phyloP scores from a whole-genome alignment of 805 yeast genomes.

The Candida maesae region DNA sequence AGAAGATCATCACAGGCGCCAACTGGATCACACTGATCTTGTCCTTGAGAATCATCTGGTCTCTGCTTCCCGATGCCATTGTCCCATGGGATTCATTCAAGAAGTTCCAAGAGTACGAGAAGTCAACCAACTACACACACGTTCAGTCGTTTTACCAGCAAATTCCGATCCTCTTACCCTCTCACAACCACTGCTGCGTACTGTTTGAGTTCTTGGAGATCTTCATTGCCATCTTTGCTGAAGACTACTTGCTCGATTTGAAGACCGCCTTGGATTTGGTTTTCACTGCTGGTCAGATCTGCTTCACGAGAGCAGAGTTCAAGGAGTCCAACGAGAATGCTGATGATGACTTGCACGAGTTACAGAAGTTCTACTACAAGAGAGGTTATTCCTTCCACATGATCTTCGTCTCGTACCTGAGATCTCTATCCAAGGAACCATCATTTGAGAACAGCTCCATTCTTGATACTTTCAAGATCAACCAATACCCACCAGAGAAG shows the following conservation, averaged over 20 bases:
- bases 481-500: slow-evolving; percentile 32
- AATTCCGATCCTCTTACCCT: slow-evolving; percentile 32
- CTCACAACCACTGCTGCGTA: slow-evolving; percentile 33
- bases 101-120: slow-evolving; percentile 28
- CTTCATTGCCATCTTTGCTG: slow-evolving; percentile 29
- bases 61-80: slow-evolving; percentile 32
- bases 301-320: slow-evolving; percentile 29
- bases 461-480: slow-evolving; percentile 31
- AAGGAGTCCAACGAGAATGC: slow-evolving; percentile 6
- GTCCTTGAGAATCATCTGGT: slow-evolving; percentile 32
- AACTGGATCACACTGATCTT: slow-evolving; percentile 28
- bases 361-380: slow-evolving; percentile 30
- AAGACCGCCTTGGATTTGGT: slow-evolving; percentile 30
- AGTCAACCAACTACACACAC: slow-evolving; percentile 20
- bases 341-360: slow-evolving; percentile 29
- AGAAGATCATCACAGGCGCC: slow-evolving; percentile 21
- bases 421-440: slow-evolving; percentile 30
- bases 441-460: slow-evolving; percentile 29
- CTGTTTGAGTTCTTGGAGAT: slow-evolving; percentile 36
- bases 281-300: slow-evolving; percentile 35
- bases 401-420: slow-evolving; percentile 32
- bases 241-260: slow-evolving; percentile 30
- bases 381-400: slow-evolving; percentile 34
- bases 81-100: slow-evolving; percentile 34
- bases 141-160: slow-evolving; percentile 31